Conservation (phyloP, 139 green algal genomes). For the Picochlorum sp. region DNA sequence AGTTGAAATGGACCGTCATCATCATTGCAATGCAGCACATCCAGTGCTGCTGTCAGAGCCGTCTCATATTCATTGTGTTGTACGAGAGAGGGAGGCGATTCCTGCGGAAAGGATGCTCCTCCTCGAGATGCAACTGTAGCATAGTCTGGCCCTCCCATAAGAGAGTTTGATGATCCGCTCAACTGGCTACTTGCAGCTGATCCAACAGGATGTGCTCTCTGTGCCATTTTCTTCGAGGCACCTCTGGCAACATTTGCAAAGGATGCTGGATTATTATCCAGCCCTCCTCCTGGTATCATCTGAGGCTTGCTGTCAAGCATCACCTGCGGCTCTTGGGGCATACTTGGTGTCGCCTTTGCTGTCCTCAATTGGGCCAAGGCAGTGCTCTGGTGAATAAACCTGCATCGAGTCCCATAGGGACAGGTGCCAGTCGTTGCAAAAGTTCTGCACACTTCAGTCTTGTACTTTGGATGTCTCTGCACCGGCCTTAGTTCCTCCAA, state of each 20-base stretch:
- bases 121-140: too few species aligned
- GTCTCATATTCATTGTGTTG: neutral
- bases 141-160: too few species aligned
- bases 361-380: neutral
- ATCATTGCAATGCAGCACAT: neutral
- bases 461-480: constrained; percentile 82
- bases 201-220: neutral
- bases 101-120: too few species aligned
- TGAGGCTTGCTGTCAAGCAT: neutral
- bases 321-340: neutral
- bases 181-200: neutral
- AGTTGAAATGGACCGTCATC: neutral
- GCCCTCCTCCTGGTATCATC: neutral
- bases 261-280: neutral
- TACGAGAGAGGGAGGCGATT: too few species aligned
- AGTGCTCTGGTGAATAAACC: constrained; percentile 67
- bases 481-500: constrained; percentile 67
- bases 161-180: neutral
- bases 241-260: constrained; percentile 1
- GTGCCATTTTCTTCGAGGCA: neutral
- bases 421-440: constrained; percentile 63
- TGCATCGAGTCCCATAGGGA: constrained; percentile 79
- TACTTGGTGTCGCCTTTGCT: neutral
- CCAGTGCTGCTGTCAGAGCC: neutral
- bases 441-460: constrained; percentile 73